Conservation (phyloP, 306 rosid species). For the Fagus crenata region DNA sequence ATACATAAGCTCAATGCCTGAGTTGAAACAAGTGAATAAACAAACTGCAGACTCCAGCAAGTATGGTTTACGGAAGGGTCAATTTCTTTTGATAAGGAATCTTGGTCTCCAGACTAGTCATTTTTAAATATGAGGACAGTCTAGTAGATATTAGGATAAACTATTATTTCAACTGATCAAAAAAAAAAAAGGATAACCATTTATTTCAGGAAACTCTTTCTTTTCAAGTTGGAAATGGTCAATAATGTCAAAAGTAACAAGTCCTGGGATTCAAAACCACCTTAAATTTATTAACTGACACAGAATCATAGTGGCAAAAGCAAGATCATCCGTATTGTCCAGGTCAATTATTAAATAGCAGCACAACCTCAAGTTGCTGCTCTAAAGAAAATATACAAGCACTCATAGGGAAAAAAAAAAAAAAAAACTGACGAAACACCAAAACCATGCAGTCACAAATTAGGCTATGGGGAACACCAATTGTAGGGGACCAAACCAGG, state of each 20-base stretch:
- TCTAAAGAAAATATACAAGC: background rate
- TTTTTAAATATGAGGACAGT: background rate
- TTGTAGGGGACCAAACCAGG: background rate
- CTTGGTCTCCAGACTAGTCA: background rate
- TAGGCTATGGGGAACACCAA: background rate
- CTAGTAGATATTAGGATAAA: background rate
- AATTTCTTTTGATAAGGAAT: background rate
- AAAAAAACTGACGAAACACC: background rate
- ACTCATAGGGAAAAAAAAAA: background rate
- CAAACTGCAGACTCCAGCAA: background rate
- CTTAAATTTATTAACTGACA: too few species aligned
- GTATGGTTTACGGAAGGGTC: background rate
- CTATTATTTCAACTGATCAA: background rate
- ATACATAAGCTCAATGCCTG: slow-evolving; percentile 29
- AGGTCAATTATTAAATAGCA: background rate
- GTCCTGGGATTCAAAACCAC: background rate
- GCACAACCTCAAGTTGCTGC: background rate
- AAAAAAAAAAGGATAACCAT: background rate
- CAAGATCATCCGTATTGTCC: background rate
- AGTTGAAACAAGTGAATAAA: slow-evolving; percentile 13
- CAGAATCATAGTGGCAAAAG: too few species aligned
- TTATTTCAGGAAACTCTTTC: background rate
- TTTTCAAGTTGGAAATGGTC: background rate
- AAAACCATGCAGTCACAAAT: background rate
- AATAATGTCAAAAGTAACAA: background rate